phyloP scores from a whole-genome alignment of 2,329 filamentous ascomycete genomes.

The Tothia fuscella region DNA sequence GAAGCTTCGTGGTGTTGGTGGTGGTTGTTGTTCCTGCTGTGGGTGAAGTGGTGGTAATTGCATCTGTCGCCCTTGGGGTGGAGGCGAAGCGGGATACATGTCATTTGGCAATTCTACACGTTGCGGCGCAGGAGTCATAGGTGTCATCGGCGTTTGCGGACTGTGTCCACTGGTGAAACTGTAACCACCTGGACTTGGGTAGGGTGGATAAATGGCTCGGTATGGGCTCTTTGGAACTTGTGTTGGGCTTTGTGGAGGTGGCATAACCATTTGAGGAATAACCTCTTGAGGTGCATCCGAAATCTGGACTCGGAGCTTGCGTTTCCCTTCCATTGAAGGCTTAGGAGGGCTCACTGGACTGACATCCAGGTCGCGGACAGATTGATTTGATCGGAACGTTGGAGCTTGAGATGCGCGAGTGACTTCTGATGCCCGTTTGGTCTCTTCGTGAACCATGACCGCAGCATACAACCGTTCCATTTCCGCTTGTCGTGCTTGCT shows the following conservation, averaged over 20 bases:
- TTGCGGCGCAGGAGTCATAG: neutral
- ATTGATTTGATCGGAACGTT: neutral
- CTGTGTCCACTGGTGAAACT: neutral
- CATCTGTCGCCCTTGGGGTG: constrained; percentile 6
- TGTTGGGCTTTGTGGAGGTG: neutral
- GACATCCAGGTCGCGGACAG: neutral
- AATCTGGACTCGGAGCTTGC: constrained; percentile 16
- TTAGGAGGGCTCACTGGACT: neutral
- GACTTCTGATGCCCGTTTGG: constrained; percentile 23
- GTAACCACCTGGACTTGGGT: constrained; percentile 1
- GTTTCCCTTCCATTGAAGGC: neutral
- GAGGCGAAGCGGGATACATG: constrained; percentile 11
- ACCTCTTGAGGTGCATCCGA: constrained; percentile 9
- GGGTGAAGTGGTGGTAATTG: constrained; percentile 4
- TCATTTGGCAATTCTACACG: constrained; percentile 9
- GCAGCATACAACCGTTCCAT: constrained; percentile 85
- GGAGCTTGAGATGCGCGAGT: constrained; percentile 1
- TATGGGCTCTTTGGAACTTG: constrained; percentile 14
- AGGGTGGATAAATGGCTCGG: constrained; percentile 36
- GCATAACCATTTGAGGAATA: neutral
- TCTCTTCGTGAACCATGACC: constrained; percentile 75
- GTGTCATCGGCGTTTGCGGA: constrained; percentile 5
- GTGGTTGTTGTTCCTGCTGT: too few relatives aligned
- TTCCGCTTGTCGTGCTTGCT: constrained; percentile 63
- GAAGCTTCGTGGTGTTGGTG: neutral